Evolutionary conservation across 306 rosid genomes (phyloP).

Genomic region (Prunus campanulata): DNA sequence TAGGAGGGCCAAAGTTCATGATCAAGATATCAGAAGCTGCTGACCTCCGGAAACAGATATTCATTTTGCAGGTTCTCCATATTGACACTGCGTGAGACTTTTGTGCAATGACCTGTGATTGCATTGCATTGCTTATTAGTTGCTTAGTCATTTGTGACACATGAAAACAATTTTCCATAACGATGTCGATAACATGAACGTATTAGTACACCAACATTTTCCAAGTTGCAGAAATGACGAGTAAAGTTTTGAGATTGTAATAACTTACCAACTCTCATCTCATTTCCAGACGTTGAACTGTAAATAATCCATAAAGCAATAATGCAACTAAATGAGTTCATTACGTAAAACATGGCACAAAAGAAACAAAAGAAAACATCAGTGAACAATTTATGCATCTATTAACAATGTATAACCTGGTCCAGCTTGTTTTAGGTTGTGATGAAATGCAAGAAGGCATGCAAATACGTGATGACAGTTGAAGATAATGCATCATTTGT

Average conservation of each 20-base stretch:
- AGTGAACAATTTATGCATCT: neutral
- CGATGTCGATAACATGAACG: neutral
- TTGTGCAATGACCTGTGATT: slow-evolving; percentile 36
- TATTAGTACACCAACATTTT: neutral
- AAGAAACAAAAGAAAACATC: neutral
- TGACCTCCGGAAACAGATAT: slow-evolving; percentile 67
- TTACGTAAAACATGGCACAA: neutral
- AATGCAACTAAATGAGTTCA: neutral
- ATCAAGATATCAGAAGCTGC: slow-evolving; percentile 11
- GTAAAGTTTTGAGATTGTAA: neutral
- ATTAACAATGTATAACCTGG: slow-evolving; percentile 29
- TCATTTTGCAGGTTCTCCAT: slow-evolving; percentile 58
- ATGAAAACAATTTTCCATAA: neutral
- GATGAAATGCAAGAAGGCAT: slow-evolving; percentile 27
- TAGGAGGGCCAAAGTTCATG: neutral
- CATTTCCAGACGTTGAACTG: slow-evolving; percentile 32
- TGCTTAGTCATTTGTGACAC: neutral
- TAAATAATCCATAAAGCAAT: slow-evolving; percentile 6
- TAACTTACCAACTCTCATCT: slow-evolving; percentile 31
- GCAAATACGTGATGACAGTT: slow-evolving; percentile 20
- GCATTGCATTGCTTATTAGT: neutral
- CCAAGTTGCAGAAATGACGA: neutral
- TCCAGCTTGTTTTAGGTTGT: slow-evolving; percentile 23
- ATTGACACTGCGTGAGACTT: slow-evolving; percentile 50
- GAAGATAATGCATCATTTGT: slow-evolving; percentile 30